A percentile compares a stretch with the other conserved stretches of the same genome.
phyloP scores from a whole-genome alignment of 2,329 filamentous ascomycete species.

The Clarireedia homoeocarpa region DNA sequence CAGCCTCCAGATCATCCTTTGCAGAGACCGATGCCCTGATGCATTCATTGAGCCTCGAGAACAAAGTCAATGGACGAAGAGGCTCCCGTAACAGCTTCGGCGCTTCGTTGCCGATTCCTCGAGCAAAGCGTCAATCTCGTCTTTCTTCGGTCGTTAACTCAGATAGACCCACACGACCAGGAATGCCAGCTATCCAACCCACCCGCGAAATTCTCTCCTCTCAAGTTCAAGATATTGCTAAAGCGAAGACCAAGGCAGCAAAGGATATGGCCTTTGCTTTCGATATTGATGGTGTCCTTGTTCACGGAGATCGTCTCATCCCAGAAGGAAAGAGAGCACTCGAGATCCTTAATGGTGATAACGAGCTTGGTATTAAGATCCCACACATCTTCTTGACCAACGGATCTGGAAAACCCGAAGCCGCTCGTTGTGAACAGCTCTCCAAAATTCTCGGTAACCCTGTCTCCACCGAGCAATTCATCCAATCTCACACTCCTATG shows the following conservation, averaged over 20 bases:
- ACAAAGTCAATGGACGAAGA: slow-evolving; percentile 45
- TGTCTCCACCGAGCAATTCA: slow-evolving; percentile 65
- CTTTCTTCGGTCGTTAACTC: slow-evolving; percentile 53
- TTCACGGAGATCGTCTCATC: slow-evolving; percentile 64
- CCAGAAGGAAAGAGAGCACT: slow-evolving; percentile 58
- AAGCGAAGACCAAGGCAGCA: slow-evolving; percentile 48
- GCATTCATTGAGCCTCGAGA: slow-evolving; percentile 65
- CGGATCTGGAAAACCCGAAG: slow-evolving; percentile 64
- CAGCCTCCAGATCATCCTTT: slow-evolving; percentile 59
- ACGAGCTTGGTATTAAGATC: slow-evolving; percentile 54
- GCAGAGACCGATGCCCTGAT: slow-evolving; percentile 62
- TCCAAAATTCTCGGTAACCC: slow-evolving; percentile 57
- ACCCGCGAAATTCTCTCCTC: slow-evolving; percentile 61
- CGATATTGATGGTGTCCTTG: slow-evolving; percentile 68
- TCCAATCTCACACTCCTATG: slow-evolving; percentile 72
- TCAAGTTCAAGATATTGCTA: slow-evolving; percentile 60
- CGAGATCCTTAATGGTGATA: slow-evolving; percentile 66
- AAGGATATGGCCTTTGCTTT: slow-evolving; percentile 66
- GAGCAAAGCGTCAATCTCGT: slow-evolving; percentile 60
- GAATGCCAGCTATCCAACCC: slow-evolving; percentile 50
- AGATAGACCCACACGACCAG: slow-evolving; percentile 41
- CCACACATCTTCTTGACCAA: slow-evolving; percentile 69
- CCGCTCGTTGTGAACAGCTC: slow-evolving; percentile 56
- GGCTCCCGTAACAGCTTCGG: slow-evolving; percentile 71
- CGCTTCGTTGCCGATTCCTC: slow-evolving; percentile 62